These are phyloP conservation scores for Penicillium tannophilum DNA, from an alignment of 495 filamentous ascomycete genomes.

Conservation along the genomic window DNA sequence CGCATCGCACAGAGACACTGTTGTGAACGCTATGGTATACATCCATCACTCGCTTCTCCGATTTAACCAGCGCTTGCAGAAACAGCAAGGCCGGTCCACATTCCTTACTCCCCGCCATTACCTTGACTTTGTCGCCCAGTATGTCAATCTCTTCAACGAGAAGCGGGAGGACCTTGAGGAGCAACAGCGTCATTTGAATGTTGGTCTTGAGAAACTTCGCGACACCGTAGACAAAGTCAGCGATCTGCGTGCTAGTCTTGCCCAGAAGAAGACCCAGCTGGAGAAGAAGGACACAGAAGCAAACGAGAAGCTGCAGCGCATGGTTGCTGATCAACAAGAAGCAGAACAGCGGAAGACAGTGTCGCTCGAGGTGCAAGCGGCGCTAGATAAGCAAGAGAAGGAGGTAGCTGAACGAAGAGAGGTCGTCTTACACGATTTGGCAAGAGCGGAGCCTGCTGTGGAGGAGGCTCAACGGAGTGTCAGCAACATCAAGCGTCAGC, in stretches of 20 bases:
- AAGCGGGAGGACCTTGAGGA: slow-evolving; percentile 98
- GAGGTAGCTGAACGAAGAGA: slow-evolving; percentile 83
- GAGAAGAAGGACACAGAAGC: slow-evolving; percentile 93
- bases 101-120: slow-evolving; percentile 97
- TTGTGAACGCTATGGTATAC: slow-evolving; percentile 98
- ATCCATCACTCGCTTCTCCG: slow-evolving; percentile 91
- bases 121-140: slow-evolving; percentile 97
- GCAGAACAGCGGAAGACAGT: slow-evolving; percentile 87
- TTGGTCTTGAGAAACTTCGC: slow-evolving; percentile 94
- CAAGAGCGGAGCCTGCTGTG: slow-evolving; percentile 90
- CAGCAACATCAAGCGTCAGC: slow-evolving; percentile 95
- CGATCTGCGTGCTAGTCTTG: slow-evolving; percentile 85
- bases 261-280: slow-evolving; percentile 89
- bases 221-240: slow-evolving; percentile 98
- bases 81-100: slow-evolving; percentile 86
- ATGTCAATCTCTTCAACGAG: slow-evolving; percentile 95
- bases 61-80: slow-evolving; percentile 86
- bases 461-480: slow-evolving; percentile 91
- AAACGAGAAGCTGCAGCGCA: slow-evolving; percentile 93
- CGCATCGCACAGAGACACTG: slow-evolving; percentile 82
- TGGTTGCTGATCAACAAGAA: slow-evolving; percentile 95
- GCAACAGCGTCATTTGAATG: slow-evolving; percentile 96
- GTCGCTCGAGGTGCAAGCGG: slow-evolving; percentile 83
- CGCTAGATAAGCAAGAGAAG: slow-evolving; percentile 85
- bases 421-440: slow-evolving; percentile 85